Evolutionary conservation across 2,329 filamentous ascomycete genomes (phyloP).

Genomic region (Fusarium algeriense): DNA sequence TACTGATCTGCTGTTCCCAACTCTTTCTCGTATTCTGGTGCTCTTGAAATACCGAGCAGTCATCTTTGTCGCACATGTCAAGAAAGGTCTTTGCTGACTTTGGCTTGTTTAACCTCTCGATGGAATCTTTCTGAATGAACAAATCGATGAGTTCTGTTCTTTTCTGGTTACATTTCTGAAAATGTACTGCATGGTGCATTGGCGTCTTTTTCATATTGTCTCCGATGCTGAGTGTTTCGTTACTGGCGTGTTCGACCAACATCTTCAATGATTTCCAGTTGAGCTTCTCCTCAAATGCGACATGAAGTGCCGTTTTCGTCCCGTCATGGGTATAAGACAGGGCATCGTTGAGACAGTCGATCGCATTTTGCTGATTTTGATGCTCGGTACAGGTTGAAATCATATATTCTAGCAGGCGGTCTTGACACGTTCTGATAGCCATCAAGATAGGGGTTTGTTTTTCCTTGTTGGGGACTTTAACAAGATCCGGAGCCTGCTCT

Average conservation of each 20-base stretch:
- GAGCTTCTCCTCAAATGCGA: background rate
- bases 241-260: background rate
- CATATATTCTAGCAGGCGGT: background rate
- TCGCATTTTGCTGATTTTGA: background rate
- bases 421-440: background rate
- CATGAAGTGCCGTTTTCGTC: background rate
- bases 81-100: constrained; percentile 4
- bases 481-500: background rate
- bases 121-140: background rate
- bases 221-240: background rate
- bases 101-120: background rate
- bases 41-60: background rate
- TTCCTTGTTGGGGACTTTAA: background rate
- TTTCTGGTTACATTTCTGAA: background rate
- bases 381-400: background rate
- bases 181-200: constrained; percentile 1
- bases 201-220: background rate
- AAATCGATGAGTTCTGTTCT: background rate
- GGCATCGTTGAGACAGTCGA: background rate
- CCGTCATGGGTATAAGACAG: background rate
- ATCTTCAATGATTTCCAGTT: background rate
- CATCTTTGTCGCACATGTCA: background rate
- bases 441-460: background rate
- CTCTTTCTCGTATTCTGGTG: background rate
- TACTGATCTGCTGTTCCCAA: no score